Base-by-base conservation (phyloP, 345 rosid species). In the Cardamine occulta region DNA sequence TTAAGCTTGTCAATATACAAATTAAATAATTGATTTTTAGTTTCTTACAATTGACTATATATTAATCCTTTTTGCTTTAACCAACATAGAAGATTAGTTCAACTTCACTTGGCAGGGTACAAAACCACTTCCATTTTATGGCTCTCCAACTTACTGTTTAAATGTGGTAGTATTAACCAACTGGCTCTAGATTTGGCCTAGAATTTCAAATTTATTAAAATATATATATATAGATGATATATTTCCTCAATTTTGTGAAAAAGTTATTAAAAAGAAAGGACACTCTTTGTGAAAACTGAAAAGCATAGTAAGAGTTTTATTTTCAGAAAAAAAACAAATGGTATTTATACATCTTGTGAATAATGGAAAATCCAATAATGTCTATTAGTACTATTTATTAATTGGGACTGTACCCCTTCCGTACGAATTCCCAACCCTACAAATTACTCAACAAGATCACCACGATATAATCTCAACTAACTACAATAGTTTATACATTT, bases 391-490 rank as follows among this genome's bases (percentile, higher is more conserved):
- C 31, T 24, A 44, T 74, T 19, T 21, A 66, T 65, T 34, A 15
- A 45, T 4, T 23, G 44, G 61, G 18, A 67, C 44, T 47, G 55
- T 68, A 75, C 74, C 49, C 23, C 11, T 13, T 68, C 75, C 70
- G 80, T 76, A 76, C 75, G 34, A 32, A 12, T 45, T 52, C 23
- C 48, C 32, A 60, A 44, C 53, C 49, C 49, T 44, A 44, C 68
- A 68, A 68, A 26, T 52, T 52, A 74, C 73, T 56, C 64, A 2
- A 61, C 31, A 26, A 59, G 62, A 29, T 17, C 74, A 75, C 62
- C 66, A 53, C 63, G 42, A 40, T 45, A 61, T 55, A 40, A 23
- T 59, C 53, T 70, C 72, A 17, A 34, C 60, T 4, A 17, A 34
- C 60, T 4, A 66, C 42, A 66, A 48, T 48, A 45, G 34, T 26